Conservation (phyloP, 176 grass and related monocot species). For the Oryza australiensis region DNA sequence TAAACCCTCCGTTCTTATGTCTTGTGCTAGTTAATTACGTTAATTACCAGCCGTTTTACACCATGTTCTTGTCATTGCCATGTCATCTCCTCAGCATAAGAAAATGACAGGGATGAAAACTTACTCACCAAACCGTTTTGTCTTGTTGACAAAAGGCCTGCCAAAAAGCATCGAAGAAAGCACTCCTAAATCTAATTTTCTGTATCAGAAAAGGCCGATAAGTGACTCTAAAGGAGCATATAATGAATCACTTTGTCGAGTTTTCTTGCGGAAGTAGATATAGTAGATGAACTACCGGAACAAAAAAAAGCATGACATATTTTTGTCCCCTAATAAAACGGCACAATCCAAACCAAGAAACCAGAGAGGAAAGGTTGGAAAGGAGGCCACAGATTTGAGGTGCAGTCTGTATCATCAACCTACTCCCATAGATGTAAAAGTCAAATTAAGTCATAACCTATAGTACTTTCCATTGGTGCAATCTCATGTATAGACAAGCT, state of each 20-base stretch:
- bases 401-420: conserved; percentile 2
- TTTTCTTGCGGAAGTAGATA: conserved; percentile 30
- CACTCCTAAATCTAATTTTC: not conserved
- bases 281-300: conserved; percentile 38
- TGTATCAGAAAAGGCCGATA: not conserved
- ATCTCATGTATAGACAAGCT: not conserved
- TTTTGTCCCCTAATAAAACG: conserved; percentile 16
- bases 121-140: conserved; percentile 11
- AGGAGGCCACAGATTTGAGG: not conserved
- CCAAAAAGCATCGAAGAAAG: not conserved
- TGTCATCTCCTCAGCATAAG: not conserved
- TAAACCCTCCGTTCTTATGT: not conserved
- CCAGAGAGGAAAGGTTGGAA: not conserved
- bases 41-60: conserved; percentile 4
- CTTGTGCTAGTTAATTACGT: not conserved
- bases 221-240: not conserved
- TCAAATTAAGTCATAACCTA: not conserved
- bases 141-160: not conserved
- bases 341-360: conserved; percentile 22
- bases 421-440: conserved; percentile 26
- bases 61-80: not conserved
- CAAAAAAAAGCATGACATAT: not conserved
- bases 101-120: not conserved
- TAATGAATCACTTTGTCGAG: conserved; percentile 9
- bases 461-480: conserved; percentile 1